Base-by-base conservation (phyloP, 208 protist species). In the Trypanosoma mega region DNA sequence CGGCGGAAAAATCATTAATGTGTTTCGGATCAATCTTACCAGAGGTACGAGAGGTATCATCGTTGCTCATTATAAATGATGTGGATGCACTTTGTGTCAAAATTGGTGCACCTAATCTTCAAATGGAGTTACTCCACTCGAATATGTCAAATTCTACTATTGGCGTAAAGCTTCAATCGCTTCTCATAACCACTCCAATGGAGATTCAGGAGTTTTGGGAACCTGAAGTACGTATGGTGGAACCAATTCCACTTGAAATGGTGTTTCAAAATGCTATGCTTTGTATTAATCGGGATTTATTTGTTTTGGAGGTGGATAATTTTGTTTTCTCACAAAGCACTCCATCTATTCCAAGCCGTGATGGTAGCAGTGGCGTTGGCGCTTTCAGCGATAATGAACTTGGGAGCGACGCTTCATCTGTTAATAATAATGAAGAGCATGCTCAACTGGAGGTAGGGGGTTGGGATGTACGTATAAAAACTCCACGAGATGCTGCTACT, bases 391-490 rank as follows among this genome's bases (percentile, higher is more conserved):
- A 66, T 41, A 50, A 29, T 37, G 60, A 56, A 18, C 1, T 49
- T 44, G 39, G 26, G 23, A 66, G 60, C 30, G 44, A 57, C 33
- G 46, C 24, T 2, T 52, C 39, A 23, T 52, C 34, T 24, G 21
- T 31, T 24, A 26, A 34, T 24, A 7, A 37, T 6, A 14, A 18
- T 21, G 39, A 59, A 36, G 41, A 56, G 1, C 14, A 20, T 5
- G 9, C 8, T 60, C 36, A 58, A 49, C 4, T 44, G 33, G 44
- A 63, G 39, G 33, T 60, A 24, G 48, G 47, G n/a, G 27, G 16
- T 20, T 66, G 60, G 48, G 18, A 61, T 72, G 41, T 61, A 37
- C 24, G 57, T 73, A 37, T 78, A 37, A 49, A 66, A 16, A 11
- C 33, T 3, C n/a, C 33, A 47, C 33, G 56, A 48, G 48, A 34